Evolutionary conservation across 805 yeast genomes (phyloP).

Genomic region (Pichia gijzeniarum): DNA sequence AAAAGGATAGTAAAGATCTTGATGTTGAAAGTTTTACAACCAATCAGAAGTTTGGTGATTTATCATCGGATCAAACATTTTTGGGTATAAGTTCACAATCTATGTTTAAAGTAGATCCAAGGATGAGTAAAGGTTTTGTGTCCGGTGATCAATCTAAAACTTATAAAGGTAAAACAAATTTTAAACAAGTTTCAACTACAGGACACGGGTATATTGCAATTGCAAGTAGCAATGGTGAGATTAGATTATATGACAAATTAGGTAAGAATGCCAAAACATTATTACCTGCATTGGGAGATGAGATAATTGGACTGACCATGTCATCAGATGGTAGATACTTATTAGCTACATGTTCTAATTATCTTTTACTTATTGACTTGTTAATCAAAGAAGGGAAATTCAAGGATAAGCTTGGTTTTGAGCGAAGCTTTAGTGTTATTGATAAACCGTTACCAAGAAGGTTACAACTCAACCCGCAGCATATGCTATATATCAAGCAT

Average conservation of each 20-base stretch:
- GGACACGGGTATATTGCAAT: constrained; percentile 69
- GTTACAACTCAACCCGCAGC: constrained; percentile 64
- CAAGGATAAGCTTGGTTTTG: constrained; percentile 56
- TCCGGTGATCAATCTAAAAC: constrained; percentile 49
- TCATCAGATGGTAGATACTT: constrained; percentile 79
- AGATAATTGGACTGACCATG: constrained; percentile 58
- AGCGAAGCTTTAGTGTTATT: constrained; percentile 55
- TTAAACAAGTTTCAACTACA: constrained; percentile 63
- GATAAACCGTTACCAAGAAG: constrained; percentile 64
- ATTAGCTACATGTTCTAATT: constrained; percentile 70
- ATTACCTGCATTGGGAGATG: constrained; percentile 79
- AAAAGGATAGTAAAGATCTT: constrained; percentile 28
- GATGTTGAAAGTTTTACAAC: constrained; percentile 61
- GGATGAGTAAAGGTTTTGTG: constrained; percentile 50
- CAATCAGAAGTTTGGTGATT: constrained; percentile 63
- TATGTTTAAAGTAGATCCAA: constrained; percentile 75
- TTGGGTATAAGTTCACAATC: constrained; percentile 62
- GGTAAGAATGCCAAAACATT: constrained; percentile 74
- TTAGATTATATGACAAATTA: constrained; percentile 63
- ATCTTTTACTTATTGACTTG: constrained; percentile 64
- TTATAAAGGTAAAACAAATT: constrained; percentile 49
- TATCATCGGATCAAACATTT: constrained; percentile 67
- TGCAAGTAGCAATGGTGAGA: constrained; percentile 69
- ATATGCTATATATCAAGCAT: constrained; percentile 55
- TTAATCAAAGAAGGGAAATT: constrained; percentile 55